Conservation (phyloP, 2,329 filamentous ascomycete species). For the Penicillium hesseltinei region DNA sequence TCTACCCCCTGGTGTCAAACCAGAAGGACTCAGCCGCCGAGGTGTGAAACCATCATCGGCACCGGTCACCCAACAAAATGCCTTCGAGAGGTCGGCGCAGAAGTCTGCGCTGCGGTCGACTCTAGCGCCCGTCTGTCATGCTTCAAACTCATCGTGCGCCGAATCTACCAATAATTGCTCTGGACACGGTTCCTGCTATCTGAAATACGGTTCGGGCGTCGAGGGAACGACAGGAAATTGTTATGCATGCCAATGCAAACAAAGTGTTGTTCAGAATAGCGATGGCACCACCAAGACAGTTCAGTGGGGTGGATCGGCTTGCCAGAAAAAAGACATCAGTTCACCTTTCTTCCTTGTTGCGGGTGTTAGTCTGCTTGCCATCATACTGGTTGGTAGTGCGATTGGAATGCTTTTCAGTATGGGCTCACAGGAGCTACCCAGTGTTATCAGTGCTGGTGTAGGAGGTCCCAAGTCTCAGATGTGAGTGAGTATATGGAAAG, state of each 20-base stretch:
- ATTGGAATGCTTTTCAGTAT: slow-evolving; percentile 79
- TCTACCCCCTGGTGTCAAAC: slow-evolving; percentile 39
- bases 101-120: slow-evolving; percentile 40
- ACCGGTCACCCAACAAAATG: not conserved
- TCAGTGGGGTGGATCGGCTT: slow-evolving; percentile 80
- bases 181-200: slow-evolving; percentile 72
- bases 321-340: slow-evolving; percentile 89
- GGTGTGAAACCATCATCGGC: not conserved
- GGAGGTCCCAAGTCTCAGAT: slow-evolving; percentile 60
- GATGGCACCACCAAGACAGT: slow-evolving; percentile 58
- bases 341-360: slow-evolving; percentile 84
- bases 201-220: slow-evolving; percentile 57
- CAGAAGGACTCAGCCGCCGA: not conserved
- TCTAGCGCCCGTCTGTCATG: slow-evolving; percentile 72
- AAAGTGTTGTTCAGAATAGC: slow-evolving; percentile 52
- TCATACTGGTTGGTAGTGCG: slow-evolving; percentile 66
- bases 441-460: slow-evolving; percentile 94
- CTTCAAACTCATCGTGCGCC: slow-evolving; percentile 65
- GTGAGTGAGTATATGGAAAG: slow-evolving; percentile 18
- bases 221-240: slow-evolving; percentile 54
- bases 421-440: slow-evolving; percentile 82
- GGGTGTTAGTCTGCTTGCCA: slow-evolving; percentile 68
- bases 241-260: slow-evolving; percentile 74
- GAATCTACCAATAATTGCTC: slow-evolving; percentile 75
- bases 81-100: slow-evolving; percentile 20